Percentiles rank a stretch among this genome's conserved stretches.
phyloP scores from a whole-genome alignment of 495 filamentous ascomycete species.

The Terfezia boudieri region DNA sequence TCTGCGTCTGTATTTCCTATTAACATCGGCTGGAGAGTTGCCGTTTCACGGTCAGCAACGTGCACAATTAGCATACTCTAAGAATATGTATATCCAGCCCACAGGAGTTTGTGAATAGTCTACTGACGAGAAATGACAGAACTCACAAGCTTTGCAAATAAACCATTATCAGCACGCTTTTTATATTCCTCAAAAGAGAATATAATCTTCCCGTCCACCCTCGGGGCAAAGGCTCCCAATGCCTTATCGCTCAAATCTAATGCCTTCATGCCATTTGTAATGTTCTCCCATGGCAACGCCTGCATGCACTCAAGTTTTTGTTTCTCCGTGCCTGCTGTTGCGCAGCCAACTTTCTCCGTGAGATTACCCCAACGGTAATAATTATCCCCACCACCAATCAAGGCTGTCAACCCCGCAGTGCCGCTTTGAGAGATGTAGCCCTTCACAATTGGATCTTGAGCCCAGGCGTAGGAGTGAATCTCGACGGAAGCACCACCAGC shows the following conservation, averaged over 20 bases:
- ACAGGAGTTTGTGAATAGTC: too few species aligned
- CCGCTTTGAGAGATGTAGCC: constrained; percentile 22
- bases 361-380: not conserved
- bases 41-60: too few species aligned
- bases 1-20: constrained; percentile 1
- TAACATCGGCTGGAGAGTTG: not conserved
- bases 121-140: not conserved
- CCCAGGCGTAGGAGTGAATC: constrained; percentile 26
- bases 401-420: constrained; percentile 22
- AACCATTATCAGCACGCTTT: not conserved
- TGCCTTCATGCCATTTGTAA: not conserved
- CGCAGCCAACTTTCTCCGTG: not conserved
- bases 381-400: constrained; percentile 16
- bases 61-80: not conserved
- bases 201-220: not conserved
- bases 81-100: not conserved
- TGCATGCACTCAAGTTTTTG: not conserved
- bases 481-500: constrained; percentile 43
- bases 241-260: not conserved
- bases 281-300: not conserved
- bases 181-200: not conserved
- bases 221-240: not conserved
- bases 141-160: constrained; percentile 3
- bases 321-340: not conserved
- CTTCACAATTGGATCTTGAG: constrained; percentile 24